phyloP scores from a whole-genome alignment of 208 protist species.

The Acanthamoeba royreba region DNA sequence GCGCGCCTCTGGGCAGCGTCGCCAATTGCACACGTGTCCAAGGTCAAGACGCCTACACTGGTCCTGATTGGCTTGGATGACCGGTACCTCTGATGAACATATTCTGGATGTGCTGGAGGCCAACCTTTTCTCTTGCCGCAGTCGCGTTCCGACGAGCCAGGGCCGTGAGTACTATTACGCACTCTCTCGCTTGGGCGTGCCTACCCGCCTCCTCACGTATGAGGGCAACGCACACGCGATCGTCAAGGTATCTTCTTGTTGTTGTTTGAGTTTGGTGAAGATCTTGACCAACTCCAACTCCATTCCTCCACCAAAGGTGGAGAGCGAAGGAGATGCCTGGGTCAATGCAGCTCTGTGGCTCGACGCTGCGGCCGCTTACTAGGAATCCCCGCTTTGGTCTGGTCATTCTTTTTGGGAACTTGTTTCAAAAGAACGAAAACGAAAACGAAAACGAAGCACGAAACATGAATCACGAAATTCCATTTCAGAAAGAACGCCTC shows the following conservation, averaged over 20 bases:
- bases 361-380: not conserved
- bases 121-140: not conserved
- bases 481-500: too few species aligned
- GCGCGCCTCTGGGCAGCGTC: not conserved
- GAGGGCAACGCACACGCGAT: not conserved
- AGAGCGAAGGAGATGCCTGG: not conserved
- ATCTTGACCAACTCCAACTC: too few species aligned
- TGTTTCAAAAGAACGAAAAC: too few species aligned
- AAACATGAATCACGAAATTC: too few species aligned
- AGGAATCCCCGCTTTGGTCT: too few species aligned
- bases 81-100: not conserved
- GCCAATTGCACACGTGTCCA: not conserved
- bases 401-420: too few species aligned
- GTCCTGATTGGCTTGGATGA: not conserved
- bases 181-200: not conserved
- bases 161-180: not conserved
- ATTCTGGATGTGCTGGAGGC: not conserved
- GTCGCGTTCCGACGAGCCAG: not conserved
- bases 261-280: not conserved
- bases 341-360: not conserved
- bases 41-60: not conserved
- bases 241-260: not conserved
- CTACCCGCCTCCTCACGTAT: not conserved
- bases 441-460: too few species aligned
- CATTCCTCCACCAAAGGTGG: not conserved